Percentiles rank a stretch among this genome's conserved stretches.
phyloP scores from a whole-genome alignment of 2,329 filamentous ascomycete genomes.

The Pestalotiopsis sp. region DNA sequence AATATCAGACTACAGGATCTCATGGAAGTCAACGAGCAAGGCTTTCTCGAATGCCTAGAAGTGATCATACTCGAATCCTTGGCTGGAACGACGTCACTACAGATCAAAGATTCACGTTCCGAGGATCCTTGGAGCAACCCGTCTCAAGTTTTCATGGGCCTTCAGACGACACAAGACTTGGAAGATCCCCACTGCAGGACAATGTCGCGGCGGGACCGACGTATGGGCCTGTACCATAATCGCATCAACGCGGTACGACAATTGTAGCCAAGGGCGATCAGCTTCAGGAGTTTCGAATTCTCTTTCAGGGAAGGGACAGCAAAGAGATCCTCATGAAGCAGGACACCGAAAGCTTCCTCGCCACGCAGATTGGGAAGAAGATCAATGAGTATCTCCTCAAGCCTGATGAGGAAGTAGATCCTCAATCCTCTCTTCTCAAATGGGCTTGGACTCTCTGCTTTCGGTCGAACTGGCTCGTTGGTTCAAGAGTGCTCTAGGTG shows the following conservation, averaged over 20 bases:
- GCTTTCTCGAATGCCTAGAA: background rate
- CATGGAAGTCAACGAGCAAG: background rate
- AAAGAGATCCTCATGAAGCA: background rate
- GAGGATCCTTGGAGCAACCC: constrained; percentile 17
- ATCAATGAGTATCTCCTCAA: background rate
- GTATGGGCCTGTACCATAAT: constrained; percentile 32
- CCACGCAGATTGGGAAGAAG: background rate
- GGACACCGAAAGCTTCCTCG: background rate
- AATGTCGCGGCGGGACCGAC: constrained; percentile 30
- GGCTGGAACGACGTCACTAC: background rate
- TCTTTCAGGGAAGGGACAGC: background rate
- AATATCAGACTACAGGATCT: background rate
- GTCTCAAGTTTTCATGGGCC: constrained; percentile 25
- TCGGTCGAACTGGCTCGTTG: background rate
- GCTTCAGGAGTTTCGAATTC: background rate
- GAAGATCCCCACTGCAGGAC: constrained; percentile 26
- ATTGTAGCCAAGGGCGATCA: background rate
- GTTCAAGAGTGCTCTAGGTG: background rate
- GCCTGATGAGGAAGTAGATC: background rate
- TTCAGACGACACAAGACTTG: constrained; percentile 24
- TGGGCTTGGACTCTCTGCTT: background rate
- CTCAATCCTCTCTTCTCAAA: background rate
- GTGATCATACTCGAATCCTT: background rate
- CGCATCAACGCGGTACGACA: background rate
- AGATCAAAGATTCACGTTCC: background rate